A percentile compares a stretch with the other conserved stretches of the same genome.
Evolutionary conservation across 1,284 basidiomycete genomes (phyloP).

Genomic region (Cystobasidiaceae sp.): DNA sequence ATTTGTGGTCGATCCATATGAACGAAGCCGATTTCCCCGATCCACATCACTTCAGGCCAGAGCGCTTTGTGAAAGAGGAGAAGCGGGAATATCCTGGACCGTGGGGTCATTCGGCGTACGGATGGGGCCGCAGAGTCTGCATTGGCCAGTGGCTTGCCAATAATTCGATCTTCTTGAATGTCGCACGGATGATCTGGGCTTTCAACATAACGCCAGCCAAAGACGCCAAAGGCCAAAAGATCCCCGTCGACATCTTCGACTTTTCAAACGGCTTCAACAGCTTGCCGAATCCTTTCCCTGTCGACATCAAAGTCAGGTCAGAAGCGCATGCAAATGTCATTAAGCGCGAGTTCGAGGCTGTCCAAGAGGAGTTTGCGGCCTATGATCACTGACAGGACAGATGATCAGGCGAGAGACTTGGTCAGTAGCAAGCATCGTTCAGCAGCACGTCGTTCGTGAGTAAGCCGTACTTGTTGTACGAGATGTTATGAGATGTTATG

Average conservation of each 20-base stretch:
- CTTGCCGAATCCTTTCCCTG: constrained; percentile 51
- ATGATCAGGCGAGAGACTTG: no score
- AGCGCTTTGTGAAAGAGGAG: constrained; percentile 39
- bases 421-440: no score
- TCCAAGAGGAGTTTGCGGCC: constrained; percentile 29
- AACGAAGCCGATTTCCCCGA: constrained; percentile 36
- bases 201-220: constrained; percentile 41
- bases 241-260: constrained; percentile 34
- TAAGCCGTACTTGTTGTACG: no score
- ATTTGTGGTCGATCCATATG: constrained; percentile 43
- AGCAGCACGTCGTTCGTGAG: no score
- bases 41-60: constrained; percentile 33
- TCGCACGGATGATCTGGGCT: constrained; percentile 47
- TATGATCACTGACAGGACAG: no score
- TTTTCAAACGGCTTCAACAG: constrained; percentile 54
- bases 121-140: constrained; percentile 30
- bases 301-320: constrained; percentile 47
- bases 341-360: constrained; percentile 37
- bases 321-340: constrained; percentile 40
- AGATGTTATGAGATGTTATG: no score
- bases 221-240: constrained; percentile 37
- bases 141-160: constrained; percentile 37
- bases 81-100: constrained; percentile 37
- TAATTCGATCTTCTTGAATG: constrained; percentile 45
- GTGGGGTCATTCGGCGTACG: constrained; percentile 32